These are phyloP conservation scores for Marasmius fiardii DNA, from an alignment of 1,284 basidiomycete genomes.

Conservation along the genomic window DNA sequence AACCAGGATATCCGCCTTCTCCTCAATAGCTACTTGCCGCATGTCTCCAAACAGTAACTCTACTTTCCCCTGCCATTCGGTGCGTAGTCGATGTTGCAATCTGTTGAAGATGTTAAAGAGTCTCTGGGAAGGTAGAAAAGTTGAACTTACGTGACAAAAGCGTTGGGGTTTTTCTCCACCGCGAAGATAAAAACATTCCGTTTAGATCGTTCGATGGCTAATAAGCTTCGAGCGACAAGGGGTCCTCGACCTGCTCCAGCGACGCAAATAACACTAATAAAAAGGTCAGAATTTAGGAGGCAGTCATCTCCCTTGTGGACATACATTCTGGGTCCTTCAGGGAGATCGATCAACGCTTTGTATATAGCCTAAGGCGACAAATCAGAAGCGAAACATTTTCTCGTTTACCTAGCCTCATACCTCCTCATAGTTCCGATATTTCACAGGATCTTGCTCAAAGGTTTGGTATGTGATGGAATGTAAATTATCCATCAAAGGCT, in stretches of 20 bases:
- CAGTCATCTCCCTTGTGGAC: slow-evolving; percentile 19
- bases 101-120: slow-evolving; percentile 36
- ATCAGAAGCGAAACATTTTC: slow-evolving; percentile 13
- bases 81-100: slow-evolving; percentile 74
- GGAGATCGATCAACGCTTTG: slow-evolving; percentile 75
- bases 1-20: slow-evolving; percentile 90
- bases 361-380: slow-evolving; percentile 63
- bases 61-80: slow-evolving; percentile 85
- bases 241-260: slow-evolving; percentile 96
- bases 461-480: slow-evolving; percentile 95
- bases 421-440: slow-evolving; percentile 96
- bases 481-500: slow-evolving; percentile 97
- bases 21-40: slow-evolving; percentile 78
- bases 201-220: slow-evolving; percentile 72
- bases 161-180: slow-evolving; percentile 95
- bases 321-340: slow-evolving; percentile 55
- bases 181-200: slow-evolving; percentile 77
- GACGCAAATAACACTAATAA: slow-evolving; percentile 74
- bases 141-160: slow-evolving; percentile 80
- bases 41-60: slow-evolving; percentile 91
- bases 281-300: slow-evolving; percentile 18
- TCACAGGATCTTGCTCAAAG: slow-evolving; percentile 97
- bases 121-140: slow-evolving; percentile 6
- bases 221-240: slow-evolving; percentile 83
- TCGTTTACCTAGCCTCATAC: slow-evolving; percentile 30